phyloP scores from a whole-genome alignment of 2,329 filamentous ascomycete genomes.

The Xylaria sp. region DNA sequence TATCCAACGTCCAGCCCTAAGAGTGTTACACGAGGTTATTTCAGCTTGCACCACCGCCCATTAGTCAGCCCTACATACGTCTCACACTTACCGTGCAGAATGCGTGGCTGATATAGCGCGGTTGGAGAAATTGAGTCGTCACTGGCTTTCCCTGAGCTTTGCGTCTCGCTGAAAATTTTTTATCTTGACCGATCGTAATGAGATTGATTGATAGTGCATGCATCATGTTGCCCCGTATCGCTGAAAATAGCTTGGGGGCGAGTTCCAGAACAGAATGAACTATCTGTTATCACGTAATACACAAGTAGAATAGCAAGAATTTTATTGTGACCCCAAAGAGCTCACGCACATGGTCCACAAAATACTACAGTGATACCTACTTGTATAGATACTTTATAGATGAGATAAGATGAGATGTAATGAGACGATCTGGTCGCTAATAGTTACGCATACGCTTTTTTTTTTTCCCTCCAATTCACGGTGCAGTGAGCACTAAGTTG shows the following conservation, averaged over 20 bases:
- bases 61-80: constrained; percentile 19
- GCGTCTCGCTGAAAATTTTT: constrained; percentile 2
- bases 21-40: background rate
- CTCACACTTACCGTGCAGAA: constrained; percentile 1
- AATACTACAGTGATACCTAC: background rate
- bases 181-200: background rate
- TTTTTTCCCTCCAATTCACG: background rate
- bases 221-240: constrained; percentile 18
- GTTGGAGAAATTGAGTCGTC: background rate
- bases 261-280: constrained; percentile 26
- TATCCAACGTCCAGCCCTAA: constrained; percentile 2
- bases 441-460: background rate
- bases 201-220: constrained; percentile 5
- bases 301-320: constrained; percentile 2
- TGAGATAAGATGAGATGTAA: constrained; percentile 8
- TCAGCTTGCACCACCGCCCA: constrained; percentile 12
- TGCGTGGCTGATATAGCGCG: background rate
- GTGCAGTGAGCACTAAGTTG: background rate
- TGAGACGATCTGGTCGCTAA: background rate
- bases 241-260: constrained; percentile 35
- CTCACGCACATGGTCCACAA: background rate
- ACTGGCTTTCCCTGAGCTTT: constrained; percentile 7
- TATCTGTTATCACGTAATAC: constrained; percentile 6
- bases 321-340: constrained; percentile 2
- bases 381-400: background rate